phyloP scores from a whole-genome alignment of 495 filamentous ascomycete genomes.

The Tuber magnatum region DNA sequence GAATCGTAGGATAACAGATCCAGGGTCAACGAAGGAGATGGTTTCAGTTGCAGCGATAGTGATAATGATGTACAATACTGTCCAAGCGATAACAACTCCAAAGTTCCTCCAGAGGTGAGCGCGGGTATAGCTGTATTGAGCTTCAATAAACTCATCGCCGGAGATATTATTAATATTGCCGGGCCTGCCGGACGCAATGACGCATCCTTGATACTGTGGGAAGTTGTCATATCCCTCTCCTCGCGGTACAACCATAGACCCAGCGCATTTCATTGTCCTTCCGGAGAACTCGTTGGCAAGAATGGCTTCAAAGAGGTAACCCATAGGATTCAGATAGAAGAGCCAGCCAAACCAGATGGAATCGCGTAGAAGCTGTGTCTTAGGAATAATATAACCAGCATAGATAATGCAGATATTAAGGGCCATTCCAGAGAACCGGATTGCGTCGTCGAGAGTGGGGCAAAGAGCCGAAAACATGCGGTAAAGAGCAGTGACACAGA shows the following conservation, averaged over 20 bases:
- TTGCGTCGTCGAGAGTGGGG: constrained; percentile 64
- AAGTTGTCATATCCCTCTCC: constrained; percentile 47
- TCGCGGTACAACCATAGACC: constrained; percentile 52
- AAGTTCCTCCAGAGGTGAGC: constrained; percentile 72
- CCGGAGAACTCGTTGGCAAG: constrained; percentile 32
- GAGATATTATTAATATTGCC: constrained; percentile 41
- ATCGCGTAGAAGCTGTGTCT: constrained; percentile 41
- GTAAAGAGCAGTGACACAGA: constrained; percentile 62
- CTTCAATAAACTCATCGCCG: constrained; percentile 54
- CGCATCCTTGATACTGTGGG: constrained; percentile 54
- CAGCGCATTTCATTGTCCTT: constrained; percentile 53
- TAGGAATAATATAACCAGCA: constrained; percentile 51
- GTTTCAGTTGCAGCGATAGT: constrained; percentile 59
- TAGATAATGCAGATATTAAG: constrained; percentile 49
- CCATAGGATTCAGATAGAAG: constrained; percentile 51
- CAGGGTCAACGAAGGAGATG: constrained; percentile 48
- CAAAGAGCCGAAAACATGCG: constrained; percentile 71
- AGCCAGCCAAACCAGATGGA: constrained; percentile 55
- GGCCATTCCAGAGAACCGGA: constrained; percentile 61
- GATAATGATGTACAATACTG: constrained; percentile 58
- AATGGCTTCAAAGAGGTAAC: constrained; percentile 52
- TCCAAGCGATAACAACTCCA: constrained; percentile 63
- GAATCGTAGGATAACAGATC: constrained; percentile 41
- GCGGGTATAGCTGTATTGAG: constrained; percentile 54
- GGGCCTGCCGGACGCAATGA: constrained; percentile 50